Percentiles rank a stretch among this genome's conserved stretches.
phyloP scores from a whole-genome alignment of 306 rosid genomes.

The Dalbergia cochinchinensis region DNA sequence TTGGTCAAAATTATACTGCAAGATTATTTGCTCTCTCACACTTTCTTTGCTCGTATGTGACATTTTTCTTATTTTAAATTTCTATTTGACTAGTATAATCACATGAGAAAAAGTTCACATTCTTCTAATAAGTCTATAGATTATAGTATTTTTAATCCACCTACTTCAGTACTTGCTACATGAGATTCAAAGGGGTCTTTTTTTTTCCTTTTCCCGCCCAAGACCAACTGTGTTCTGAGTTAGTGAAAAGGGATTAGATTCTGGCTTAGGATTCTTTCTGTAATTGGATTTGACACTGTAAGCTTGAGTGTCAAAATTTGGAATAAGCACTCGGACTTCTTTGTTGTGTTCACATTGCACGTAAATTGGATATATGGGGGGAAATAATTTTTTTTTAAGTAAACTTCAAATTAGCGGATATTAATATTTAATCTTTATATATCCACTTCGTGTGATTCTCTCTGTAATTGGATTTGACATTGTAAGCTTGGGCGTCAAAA shows the following conservation, averaged over 20 bases:
- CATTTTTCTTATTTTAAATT: neutral
- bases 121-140: no score
- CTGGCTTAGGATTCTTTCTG: neutral
- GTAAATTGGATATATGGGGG: neutral
- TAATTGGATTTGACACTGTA: neutral
- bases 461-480: neutral
- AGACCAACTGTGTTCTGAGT: neutral
- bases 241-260: neutral
- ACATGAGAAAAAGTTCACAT: no score
- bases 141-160: no score
- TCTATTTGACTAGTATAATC: neutral
- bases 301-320: neutral
- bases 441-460: neutral
- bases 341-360: neutral
- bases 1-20: slow-evolving; percentile 17
- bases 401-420: no score
- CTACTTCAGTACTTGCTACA: no score
- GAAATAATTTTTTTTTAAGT: no score
- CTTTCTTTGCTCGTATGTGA: neutral
- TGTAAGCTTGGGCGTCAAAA: neutral
- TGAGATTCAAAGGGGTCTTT: neutral
- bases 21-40: neutral
- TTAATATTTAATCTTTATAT: no score
- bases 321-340: neutral
- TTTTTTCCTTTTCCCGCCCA: neutral